These are phyloP conservation scores for Trametes hirsuta DNA, from an alignment of 1,284 basidiomycete species.

Conservation along the genomic window DNA sequence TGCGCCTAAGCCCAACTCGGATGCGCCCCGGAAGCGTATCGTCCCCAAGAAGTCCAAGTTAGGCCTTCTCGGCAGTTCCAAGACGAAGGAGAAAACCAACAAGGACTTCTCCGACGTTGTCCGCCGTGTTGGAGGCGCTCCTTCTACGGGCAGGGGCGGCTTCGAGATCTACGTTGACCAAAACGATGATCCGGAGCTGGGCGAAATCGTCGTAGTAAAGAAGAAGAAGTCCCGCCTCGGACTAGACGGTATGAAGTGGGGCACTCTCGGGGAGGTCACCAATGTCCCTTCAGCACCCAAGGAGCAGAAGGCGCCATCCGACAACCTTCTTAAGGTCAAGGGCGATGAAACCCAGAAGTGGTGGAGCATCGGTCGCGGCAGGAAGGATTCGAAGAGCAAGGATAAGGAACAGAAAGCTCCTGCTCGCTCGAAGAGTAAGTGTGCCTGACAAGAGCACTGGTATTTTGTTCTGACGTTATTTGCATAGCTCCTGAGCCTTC, in stretches of 20 bases:
- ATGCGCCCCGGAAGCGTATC: slow-evolving; percentile 51
- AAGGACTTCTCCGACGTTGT: slow-evolving; percentile 66
- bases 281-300: slow-evolving; percentile 47
- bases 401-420: slow-evolving; percentile 43
- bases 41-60: slow-evolving; percentile 80
- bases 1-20: slow-evolving; percentile 36
- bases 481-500: slow-evolving; percentile 51
- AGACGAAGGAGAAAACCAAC: slow-evolving; percentile 36
- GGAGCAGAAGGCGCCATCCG: slow-evolving; percentile 30
- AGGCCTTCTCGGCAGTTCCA: slow-evolving; percentile 47
- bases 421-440: slow-evolving; percentile 50
- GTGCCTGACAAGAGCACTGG: background rate
- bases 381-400: slow-evolving; percentile 60
- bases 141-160: slow-evolving; percentile 47
- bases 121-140: slow-evolving; percentile 53
- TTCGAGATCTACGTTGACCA: slow-evolving; percentile 80
- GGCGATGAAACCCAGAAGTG: slow-evolving; percentile 68
- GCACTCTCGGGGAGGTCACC: slow-evolving; percentile 55
- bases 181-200: slow-evolving; percentile 62
- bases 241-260: slow-evolving; percentile 68
- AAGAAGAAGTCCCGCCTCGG: slow-evolving; percentile 73
- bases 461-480: background rate
- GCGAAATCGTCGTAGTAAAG: slow-evolving; percentile 74
- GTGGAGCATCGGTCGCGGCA: slow-evolving; percentile 76
- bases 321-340: slow-evolving; percentile 49